These are phyloP conservation scores for Leccinum broughii DNA, from an alignment of 768 basidiomycete species.

Conservation along the genomic window DNA sequence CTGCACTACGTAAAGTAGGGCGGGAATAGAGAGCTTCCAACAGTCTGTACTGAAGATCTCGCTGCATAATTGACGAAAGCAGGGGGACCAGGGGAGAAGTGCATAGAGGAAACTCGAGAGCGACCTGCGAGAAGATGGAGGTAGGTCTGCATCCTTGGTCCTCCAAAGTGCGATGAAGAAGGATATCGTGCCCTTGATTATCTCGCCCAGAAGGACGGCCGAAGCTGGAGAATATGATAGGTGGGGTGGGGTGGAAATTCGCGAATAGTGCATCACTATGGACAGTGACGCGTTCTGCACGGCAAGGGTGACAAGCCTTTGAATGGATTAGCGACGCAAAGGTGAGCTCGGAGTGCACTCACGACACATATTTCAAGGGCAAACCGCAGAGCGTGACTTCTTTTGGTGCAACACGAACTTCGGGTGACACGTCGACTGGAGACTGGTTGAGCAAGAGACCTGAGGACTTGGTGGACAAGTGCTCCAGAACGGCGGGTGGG, in stretches of 20 bases:
- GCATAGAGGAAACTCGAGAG: conserved; percentile 37
- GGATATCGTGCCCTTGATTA: conserved; percentile 92
- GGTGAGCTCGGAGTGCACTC: conserved; percentile 32
- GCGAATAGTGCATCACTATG: conserved; percentile 99
- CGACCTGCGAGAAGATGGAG: conserved; percentile 43
- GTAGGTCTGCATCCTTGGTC: conserved; percentile 44
- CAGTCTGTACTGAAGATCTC: conserved; percentile 90
- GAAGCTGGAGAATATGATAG: conserved; percentile 90
- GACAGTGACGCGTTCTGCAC: conserved; percentile 95
- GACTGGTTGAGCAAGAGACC: conserved; percentile 37
- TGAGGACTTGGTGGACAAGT: conserved; percentile 41
- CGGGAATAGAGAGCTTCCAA: conserved; percentile 98
- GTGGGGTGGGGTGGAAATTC: conserved; percentile 76
- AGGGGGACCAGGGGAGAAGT: conserved; percentile 47
- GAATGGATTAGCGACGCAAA: conserved; percentile 5
- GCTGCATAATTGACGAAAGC: conserved; percentile 56
- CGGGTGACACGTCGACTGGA: conserved; percentile 35
- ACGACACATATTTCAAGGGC: conserved; percentile 83
- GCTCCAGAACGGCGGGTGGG: conserved; percentile 46
- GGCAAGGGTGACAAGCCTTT: conserved; percentile 78
- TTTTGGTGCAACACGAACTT: conserved; percentile 23
- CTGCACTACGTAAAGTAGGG: conserved; percentile 93
- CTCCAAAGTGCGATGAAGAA: conserved; percentile 76
- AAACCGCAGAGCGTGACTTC: conserved; percentile 64
- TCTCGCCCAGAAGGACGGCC: conserved; percentile 92